These are phyloP conservation scores for Pistacia vera DNA, from an alignment of 345 rosid species.

Conservation along the genomic window DNA sequence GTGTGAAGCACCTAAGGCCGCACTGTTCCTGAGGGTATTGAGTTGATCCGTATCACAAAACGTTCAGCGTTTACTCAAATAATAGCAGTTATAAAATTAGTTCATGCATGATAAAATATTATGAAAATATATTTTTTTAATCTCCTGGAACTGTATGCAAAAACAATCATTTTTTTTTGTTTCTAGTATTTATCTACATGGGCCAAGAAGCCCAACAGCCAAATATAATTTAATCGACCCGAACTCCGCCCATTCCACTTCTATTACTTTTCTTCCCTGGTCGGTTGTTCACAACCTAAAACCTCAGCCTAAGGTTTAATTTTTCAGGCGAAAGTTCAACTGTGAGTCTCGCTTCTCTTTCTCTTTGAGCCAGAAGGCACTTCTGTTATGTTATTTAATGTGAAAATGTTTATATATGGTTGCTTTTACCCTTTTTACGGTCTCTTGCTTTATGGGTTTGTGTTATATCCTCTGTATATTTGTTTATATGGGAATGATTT, in stretches of 20 bases:
- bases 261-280: background rate
- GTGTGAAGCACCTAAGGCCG: too few relatives aligned
- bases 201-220: background rate
- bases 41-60: too few relatives aligned
- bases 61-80: too few relatives aligned
- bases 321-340: background rate
- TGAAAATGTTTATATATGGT: background rate
- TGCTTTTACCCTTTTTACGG: background rate
- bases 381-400: background rate
- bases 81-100: too few relatives aligned
- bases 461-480: background rate
- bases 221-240: background rate
- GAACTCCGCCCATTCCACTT: background rate
- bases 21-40: too few relatives aligned
- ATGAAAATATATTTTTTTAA: too few relatives aligned
- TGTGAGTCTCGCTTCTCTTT: background rate
- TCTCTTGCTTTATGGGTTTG: background rate
- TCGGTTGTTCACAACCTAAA: background rate
- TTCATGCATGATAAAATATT: background rate
- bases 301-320: background rate
- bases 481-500: background rate
- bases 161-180: too few relatives aligned
- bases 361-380: too few relatives aligned
- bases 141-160: too few relatives aligned
- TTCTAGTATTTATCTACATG: background rate